Conservation (phyloP, 208 protist species). For the Trypanosomatidae sp. region DNA sequence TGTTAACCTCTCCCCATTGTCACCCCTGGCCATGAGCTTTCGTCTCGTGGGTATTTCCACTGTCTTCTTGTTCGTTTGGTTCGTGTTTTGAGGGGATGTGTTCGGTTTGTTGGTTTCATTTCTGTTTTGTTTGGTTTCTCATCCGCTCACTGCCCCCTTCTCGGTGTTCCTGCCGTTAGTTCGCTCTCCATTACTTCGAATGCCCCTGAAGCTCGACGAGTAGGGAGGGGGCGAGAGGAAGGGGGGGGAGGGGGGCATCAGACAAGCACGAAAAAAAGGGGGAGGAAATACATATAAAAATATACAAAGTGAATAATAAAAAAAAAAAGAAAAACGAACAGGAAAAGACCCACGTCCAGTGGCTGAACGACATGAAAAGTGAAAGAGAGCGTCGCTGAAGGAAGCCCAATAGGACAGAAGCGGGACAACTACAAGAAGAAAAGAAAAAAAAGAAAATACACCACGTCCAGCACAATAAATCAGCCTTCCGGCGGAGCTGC, state of each 20-base stretch:
- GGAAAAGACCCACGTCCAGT: neutral
- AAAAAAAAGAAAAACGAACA: neutral
- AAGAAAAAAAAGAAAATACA: neutral
- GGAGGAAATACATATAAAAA: neutral
- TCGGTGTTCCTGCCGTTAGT: neutral
- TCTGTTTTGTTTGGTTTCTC: neutral
- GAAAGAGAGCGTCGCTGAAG: neutral
- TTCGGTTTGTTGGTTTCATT: neutral
- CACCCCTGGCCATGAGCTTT: neutral
- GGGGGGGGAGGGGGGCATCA: neutral
- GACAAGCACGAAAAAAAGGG: neutral
- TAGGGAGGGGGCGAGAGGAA: neutral
- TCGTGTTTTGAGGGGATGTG: no score
- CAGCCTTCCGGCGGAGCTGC: no score
- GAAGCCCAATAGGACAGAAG: neutral
- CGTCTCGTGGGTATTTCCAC: neutral
- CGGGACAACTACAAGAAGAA: neutral
- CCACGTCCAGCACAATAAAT: no score
- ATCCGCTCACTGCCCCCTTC: neutral
- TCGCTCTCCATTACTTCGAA: neutral
- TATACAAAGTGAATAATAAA: neutral
- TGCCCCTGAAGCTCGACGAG: neutral
- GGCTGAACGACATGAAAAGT: conserved; percentile 1
- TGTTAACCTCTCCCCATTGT: neutral
- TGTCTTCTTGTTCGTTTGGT: neutral